phyloP scores from a whole-genome alignment of 192 early-diverging fungal genomes.

The Coemansia furcata region DNA sequence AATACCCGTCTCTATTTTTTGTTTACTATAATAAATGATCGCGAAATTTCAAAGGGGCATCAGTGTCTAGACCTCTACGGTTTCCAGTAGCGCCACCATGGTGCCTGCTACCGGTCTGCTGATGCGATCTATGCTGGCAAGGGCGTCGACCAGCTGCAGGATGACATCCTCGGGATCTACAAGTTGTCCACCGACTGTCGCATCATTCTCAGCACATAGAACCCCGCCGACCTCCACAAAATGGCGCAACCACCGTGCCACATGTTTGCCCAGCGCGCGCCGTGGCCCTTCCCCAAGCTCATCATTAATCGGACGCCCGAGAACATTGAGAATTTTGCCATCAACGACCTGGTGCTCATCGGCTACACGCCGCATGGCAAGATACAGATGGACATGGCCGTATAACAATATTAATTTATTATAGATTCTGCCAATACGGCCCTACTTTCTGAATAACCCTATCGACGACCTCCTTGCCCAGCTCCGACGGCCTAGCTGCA shows the following conservation, averaged over 20 bases:
- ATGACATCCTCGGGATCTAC: slow-evolving; percentile 83
- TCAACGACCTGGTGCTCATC: slow-evolving; percentile 75
- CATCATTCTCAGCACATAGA: slow-evolving; percentile 96
- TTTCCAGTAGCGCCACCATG: slow-evolving; percentile 99
- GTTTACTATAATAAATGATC: too few relatives aligned
- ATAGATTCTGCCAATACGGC: background rate
- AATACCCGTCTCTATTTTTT: too few relatives aligned
- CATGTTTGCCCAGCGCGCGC: slow-evolving; percentile 88
- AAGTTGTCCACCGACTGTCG: slow-evolving; percentile 83
- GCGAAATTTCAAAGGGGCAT: too few relatives aligned
- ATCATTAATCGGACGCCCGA: slow-evolving; percentile 56
- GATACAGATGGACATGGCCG: slow-evolving; percentile 94
- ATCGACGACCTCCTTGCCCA: background rate
- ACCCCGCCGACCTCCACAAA: slow-evolving; percentile 78
- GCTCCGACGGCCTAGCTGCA: slow-evolving; percentile 5
- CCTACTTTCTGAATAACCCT: background rate
- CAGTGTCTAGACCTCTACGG: too few relatives aligned
- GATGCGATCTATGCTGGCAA: slow-evolving; percentile 84
- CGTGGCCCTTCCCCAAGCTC: slow-evolving; percentile 80
- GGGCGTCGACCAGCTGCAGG: slow-evolving; percentile 91
- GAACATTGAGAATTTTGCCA: slow-evolving; percentile 70
- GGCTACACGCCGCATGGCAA: slow-evolving; percentile 84
- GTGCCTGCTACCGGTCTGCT: slow-evolving; percentile 79
- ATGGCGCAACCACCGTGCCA: slow-evolving; percentile 99
- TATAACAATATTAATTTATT: slow-evolving; percentile 41